Base-by-base conservation (phyloP, 306 rosid genomes). In the Cyclanthera cordifolia region DNA sequence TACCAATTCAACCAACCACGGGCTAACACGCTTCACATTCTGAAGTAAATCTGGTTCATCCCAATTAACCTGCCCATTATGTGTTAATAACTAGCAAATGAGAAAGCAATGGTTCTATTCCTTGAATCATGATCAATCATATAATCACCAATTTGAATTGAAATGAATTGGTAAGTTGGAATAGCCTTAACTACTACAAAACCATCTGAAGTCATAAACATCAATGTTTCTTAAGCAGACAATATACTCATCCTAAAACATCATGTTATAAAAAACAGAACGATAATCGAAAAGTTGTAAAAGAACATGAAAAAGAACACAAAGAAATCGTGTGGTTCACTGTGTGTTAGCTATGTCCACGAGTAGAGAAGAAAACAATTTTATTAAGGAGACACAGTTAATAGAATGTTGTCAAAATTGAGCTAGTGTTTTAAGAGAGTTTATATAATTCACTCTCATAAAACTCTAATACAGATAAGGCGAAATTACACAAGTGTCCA, bases 41-140 rank as follows among this genome's bases (percentile, higher is more conserved):
- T 90, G 95, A 65, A 90, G 92, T 69, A 90, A 85, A 83, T 90
- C 95, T 0, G 97, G 96, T 52, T 94, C 97, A 56, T 94, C 97
- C 99, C 99, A 94, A 57, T 84, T 77, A 75, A 94, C 96, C 99
- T 93, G 78, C 66, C 76, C 68, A 54, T 55, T 21, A 43, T 21
- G 6, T 55, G 49, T 53, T 12, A 53, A n/a, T n/a, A n/a, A n/a
- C 39, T 24, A 71, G 54, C 13, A 71, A 71, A 14, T 12, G 4
- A 39, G 13, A 66, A 23, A 32, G 21, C 4, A 43, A 41, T 0
- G 32, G 39, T 2, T 11, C 49, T 16, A 23, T 32, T 59, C 5
- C 24, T 32, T 15, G 43, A 30, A 25, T 7, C 65, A 58, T 8
- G 23, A 28, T 32, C 65, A 10, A 45, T 45, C 49, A 10, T 9